phyloP scores from a whole-genome alignment of 208 protist genomes.

The Endotrypanum monterogeii region DNA sequence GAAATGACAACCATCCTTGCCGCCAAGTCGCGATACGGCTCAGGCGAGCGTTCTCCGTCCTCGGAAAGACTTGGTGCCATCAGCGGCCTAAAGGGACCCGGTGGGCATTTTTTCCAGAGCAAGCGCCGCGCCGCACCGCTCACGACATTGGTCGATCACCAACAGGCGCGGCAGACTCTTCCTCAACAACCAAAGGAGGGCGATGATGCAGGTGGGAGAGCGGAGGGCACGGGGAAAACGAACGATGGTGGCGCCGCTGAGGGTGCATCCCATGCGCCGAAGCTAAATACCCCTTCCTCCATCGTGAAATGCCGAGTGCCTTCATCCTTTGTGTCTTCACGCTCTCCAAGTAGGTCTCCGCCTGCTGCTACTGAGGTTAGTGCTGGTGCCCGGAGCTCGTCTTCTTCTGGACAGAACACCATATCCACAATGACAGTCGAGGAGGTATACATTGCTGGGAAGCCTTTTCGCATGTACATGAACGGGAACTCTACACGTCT shows the following conservation, averaged over 20 bases:
- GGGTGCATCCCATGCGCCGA: not conserved
- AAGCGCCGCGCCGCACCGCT: slow-evolving; percentile 40
- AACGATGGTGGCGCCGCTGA: not conserved
- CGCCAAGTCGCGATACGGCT: slow-evolving; percentile 28
- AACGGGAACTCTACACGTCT: slow-evolving; percentile 7
- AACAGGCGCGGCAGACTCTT: slow-evolving; percentile 43
- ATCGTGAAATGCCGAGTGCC: not conserved
- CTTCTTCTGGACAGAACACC: not conserved
- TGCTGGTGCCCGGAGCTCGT: not conserved
- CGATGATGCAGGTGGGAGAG: not conserved
- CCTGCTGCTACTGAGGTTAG: not conserved
- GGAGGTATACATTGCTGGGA: slow-evolving; percentile 46
- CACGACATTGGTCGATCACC: slow-evolving; percentile 64
- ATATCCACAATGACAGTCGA: slow-evolving; percentile 33
- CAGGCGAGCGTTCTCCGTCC: slow-evolving; percentile 22
- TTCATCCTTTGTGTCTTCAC: not conserved
- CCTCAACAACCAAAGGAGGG: slow-evolving; percentile 19
- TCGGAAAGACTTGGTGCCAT: slow-evolving; percentile 14
- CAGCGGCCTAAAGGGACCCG: slow-evolving; percentile 6
- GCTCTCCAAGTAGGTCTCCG: not conserved
- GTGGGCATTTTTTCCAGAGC: slow-evolving; percentile 2
- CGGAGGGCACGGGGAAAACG: not conserved
- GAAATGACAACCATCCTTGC: slow-evolving; percentile 37
- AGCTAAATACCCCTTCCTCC: not conserved
- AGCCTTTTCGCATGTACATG: slow-evolving; percentile 45